Evolutionary conservation across 2,329 filamentous ascomycete genomes (phyloP), one percentile per base, ranked within the genome.

Genomic region (Diplodia sapinea): DNA sequence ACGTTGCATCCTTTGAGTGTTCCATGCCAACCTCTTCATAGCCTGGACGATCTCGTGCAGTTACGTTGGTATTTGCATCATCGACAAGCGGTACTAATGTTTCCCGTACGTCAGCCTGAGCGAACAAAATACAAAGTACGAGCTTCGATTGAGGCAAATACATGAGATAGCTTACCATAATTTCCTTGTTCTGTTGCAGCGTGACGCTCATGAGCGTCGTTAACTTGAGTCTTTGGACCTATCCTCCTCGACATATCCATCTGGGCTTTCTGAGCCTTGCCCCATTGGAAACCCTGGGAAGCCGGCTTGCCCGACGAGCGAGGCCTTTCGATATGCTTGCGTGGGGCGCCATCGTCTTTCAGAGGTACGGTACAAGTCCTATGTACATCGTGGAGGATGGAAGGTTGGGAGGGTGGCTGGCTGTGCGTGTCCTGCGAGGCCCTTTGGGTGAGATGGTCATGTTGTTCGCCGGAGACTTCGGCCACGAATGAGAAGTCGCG

Each of bases 241-340:
- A 29, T n/a, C 31, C 11, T 51, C 11, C 59, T 31, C 20, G 29
- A 38, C 29, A 63, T 38, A 29, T 63, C 29, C 13, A 63, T 29
- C n/a, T 17, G 59, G 4, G 6, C 29, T 13, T 9, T 3, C 12
- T n/a, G 11, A 11, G 43, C 43, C 26, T 51, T 63, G 17, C 2
- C 11, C 20, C 38, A 63, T 17, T 63, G 51, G 31, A 63, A 63
- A 6, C 47, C 47, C 7, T 38, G 3, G 11, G 6, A 31, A 20
- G 23, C n/a, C n/a, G 29, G 23, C n/a, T 51, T 29, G 23, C 59
- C 59, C 6, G 59, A 63, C 2, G 59, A 63, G 2, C 47, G 59
- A 63, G 59, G 59, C 20, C 59, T 23, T 7, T 51, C 17, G 29
- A 63, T 17, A 51, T 12, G 29, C 9, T 26, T 26, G 4, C 7